These are phyloP conservation scores for Backusella luteola DNA, from an alignment of 192 early-diverging fungal species.

Conservation along the genomic window DNA sequence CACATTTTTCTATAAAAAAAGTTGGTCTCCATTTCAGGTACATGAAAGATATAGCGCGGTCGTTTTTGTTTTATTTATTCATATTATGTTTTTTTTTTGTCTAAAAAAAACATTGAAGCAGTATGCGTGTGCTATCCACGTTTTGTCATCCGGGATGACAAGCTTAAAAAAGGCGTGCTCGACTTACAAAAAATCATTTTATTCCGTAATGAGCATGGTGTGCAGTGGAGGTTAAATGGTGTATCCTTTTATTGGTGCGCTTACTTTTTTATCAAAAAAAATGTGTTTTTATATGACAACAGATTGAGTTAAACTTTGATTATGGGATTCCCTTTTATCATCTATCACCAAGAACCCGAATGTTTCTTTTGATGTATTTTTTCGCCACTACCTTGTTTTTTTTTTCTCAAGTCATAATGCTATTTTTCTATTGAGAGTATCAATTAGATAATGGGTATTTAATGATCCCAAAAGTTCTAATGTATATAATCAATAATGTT, in stretches of 20 bases:
- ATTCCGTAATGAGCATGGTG: background rate
- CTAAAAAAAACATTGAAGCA: too few relatives aligned
- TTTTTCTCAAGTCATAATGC: too few relatives aligned
- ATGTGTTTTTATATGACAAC: too few relatives aligned
- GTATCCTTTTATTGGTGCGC: background rate
- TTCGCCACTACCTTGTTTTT: too few relatives aligned
- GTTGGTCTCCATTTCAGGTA: background rate
- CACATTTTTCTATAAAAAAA: background rate
- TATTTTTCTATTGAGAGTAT: too few relatives aligned
- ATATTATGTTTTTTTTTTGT: background rate
- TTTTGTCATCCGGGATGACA: background rate
- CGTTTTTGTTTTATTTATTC: background rate
- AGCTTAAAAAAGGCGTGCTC: background rate
- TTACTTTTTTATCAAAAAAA: background rate
- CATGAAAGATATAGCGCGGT: background rate
- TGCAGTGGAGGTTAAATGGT: background rate
- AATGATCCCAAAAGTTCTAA: too few relatives aligned
- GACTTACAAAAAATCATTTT: background rate
- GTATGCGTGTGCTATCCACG: background rate
- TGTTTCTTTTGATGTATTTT: too few relatives aligned
- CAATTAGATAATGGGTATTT: too few relatives aligned
- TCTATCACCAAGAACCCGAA: too few relatives aligned
- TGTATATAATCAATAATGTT: too few relatives aligned
- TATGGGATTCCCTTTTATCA: too few relatives aligned
- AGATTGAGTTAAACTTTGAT: background rate